Conservation (phyloP, 345 rosid species). For the Salix dunnii region DNA sequence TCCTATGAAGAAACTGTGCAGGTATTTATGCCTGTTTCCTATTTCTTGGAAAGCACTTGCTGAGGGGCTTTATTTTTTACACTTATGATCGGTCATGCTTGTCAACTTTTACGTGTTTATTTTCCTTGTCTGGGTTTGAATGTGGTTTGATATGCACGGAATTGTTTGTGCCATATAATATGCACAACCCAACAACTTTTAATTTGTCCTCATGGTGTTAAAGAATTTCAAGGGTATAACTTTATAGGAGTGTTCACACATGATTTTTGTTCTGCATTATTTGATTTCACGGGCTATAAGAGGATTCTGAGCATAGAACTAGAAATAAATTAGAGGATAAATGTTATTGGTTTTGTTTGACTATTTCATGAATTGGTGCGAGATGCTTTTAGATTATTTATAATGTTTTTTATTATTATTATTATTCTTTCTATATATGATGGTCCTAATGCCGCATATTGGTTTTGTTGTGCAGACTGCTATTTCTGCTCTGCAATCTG, state of each 20-base stretch:
- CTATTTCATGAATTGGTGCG: background rate
- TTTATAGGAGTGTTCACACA: background rate
- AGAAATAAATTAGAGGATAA: background rate
- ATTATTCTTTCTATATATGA: background rate
- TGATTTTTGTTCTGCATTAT: background rate
- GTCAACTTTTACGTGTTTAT: background rate
- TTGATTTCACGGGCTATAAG: background rate
- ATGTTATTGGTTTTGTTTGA: background rate
- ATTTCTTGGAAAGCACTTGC: background rate
- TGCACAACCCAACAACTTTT: background rate
- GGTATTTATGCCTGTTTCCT: slow-evolving; percentile 38
- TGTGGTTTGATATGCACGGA: background rate
- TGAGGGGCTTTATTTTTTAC: background rate
- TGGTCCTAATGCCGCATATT: background rate
- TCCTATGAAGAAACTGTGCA: slow-evolving; percentile 93
- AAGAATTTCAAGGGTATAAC: background rate
- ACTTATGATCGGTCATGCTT: background rate
- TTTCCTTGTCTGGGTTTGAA: background rate
- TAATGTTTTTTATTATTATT: background rate
- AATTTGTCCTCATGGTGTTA: background rate
- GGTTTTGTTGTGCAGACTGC: slow-evolving; percentile 47
- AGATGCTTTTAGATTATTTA: background rate
- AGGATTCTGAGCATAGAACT: background rate
- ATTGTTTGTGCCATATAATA: background rate
- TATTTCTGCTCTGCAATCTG: slow-evolving; percentile 77